Base-by-base conservation (phyloP, 1,284 basidiomycete genomes). In the Papiliotrema terrestris region DNA sequence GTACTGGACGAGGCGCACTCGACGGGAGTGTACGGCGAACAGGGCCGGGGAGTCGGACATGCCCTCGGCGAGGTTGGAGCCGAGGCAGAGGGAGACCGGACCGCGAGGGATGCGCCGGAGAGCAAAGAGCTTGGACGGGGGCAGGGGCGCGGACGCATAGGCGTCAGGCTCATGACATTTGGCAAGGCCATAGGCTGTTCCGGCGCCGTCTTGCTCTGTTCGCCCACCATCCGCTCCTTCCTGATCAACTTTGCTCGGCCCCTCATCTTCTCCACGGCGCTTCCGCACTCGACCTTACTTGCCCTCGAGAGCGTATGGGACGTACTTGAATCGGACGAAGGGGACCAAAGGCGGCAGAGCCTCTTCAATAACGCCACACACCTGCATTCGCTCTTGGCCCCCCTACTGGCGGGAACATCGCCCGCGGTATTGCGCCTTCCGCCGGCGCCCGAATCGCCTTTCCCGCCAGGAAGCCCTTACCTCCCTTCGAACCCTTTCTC, bases 211-310 rank as follows among this genome's bases (percentile, higher is more conserved):
- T 75, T 97, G 3, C 78, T 96, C 23, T 87, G 85, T 39, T 86
- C 81, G 17, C 79, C 82, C 2, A 78, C 90, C 1, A 82, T 92
- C 32, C 83, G 87, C 8, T 83, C 88, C 57, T 97, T 93, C 75
- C 79, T 97, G 20, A 79, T 96, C 69, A 98, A 98, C 73, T 98
- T 96, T 76, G 92, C 92, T 0, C 82, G 94, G 32, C 85, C 92
- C 4, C 80, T 98, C 48, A 90, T 95, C 53, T 96, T 90, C 77
- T 94, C 90, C 1, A 95, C 91, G 0, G 84, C 89, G 0, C 80
- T 90, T 60, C 84, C 86, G 54, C 83, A 85, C 60, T 81, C 86
- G 17, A 91, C 84, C 66, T 81, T 93, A 41, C 78, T 91, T 45
- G 85, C 88, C 0, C 82, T 86, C 20, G 81, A 86, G 50, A 86